Conservation (phyloP, 1,139 yeast species). For the Pneumocystis murina region DNA sequence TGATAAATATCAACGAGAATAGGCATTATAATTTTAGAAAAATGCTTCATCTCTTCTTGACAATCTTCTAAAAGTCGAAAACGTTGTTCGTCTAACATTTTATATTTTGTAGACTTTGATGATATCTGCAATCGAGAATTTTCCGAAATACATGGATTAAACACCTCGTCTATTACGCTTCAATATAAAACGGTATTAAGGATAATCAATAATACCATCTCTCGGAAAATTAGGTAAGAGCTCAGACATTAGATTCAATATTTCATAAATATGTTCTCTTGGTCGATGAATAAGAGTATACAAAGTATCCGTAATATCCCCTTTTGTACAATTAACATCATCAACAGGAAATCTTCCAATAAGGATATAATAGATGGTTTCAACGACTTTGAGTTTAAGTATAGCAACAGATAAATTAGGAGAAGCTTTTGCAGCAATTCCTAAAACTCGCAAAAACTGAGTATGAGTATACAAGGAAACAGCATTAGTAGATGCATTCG, state of each 20-base stretch:
- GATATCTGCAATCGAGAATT: constrained; percentile 3
- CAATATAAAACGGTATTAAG: background rate
- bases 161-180: constrained; percentile 4
- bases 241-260: constrained; percentile 43
- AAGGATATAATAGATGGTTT: constrained; percentile 22
- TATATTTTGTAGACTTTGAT: constrained; percentile 17
- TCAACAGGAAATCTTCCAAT: constrained; percentile 21
- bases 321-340: constrained; percentile 9
- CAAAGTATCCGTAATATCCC: constrained; percentile 29
- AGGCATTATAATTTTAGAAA: constrained; percentile 41
- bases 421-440: constrained; percentile 33
- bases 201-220: constrained; percentile 4
- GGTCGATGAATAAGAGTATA: constrained; percentile 68
- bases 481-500: constrained; percentile 8
- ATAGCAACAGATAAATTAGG: constrained; percentile 18
- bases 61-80: constrained; percentile 16
- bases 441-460: constrained; percentile 23
- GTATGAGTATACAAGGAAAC: constrained; percentile 13
- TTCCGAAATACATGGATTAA: constrained; percentile 16
- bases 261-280: constrained; percentile 43
- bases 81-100: constrained; percentile 1
- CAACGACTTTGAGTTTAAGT: constrained; percentile 20
- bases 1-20: constrained; percentile 57
- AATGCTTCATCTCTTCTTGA: constrained; percentile 21
- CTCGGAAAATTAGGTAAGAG: constrained; percentile 28